A percentile compares a stretch with the other conserved stretches of the same genome.
Evolutionary conservation across 768 basidiomycete genomes (phyloP).

Genomic region (Sporobolomyces roseus): DNA sequence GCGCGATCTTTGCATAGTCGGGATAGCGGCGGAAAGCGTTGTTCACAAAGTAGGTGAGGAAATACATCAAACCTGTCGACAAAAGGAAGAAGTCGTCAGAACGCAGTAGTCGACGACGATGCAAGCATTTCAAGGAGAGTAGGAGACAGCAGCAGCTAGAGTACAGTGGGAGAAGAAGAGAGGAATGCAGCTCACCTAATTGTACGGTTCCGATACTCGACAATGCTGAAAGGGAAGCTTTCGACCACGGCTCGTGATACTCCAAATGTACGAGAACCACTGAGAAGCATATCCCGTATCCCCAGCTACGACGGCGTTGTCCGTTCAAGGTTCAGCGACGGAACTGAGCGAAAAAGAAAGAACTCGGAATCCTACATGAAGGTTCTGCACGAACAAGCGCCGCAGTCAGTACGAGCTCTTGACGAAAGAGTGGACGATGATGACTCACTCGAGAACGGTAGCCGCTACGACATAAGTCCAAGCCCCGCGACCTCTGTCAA

Average conservation of each 20-base stretch:
- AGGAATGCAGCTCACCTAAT: too few species aligned
- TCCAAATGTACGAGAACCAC: constrained; percentile 14
- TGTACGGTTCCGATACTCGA: constrained; percentile 12
- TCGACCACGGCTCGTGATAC: neutral
- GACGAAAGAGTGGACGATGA: neutral
- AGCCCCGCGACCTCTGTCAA: neutral
- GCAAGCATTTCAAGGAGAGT: too few species aligned
- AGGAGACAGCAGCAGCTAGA: too few species aligned
- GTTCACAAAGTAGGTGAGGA: constrained; percentile 17
- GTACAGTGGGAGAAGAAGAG: too few species aligned
- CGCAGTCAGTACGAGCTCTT: too few species aligned
- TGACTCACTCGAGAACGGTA: neutral
- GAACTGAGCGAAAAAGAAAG: too few species aligned
- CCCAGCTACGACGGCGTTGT: neutral
- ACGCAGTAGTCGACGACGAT: too few species aligned
- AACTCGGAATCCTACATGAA: too few species aligned
- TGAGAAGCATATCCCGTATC: neutral
- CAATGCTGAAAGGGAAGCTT: neutral
- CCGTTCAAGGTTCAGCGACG: too few species aligned
- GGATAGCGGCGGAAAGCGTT: constrained; percentile 27
- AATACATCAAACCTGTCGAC: constrained; percentile 3
- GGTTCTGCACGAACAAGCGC: too few species aligned
- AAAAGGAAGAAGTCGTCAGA: too few species aligned
- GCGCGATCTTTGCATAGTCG: constrained; percentile 7
- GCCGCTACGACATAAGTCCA: constrained; percentile 1